Evolutionary conservation across 176 grass and related monocot genomes (phyloP).

Genomic region (Avena atlantica): DNA sequence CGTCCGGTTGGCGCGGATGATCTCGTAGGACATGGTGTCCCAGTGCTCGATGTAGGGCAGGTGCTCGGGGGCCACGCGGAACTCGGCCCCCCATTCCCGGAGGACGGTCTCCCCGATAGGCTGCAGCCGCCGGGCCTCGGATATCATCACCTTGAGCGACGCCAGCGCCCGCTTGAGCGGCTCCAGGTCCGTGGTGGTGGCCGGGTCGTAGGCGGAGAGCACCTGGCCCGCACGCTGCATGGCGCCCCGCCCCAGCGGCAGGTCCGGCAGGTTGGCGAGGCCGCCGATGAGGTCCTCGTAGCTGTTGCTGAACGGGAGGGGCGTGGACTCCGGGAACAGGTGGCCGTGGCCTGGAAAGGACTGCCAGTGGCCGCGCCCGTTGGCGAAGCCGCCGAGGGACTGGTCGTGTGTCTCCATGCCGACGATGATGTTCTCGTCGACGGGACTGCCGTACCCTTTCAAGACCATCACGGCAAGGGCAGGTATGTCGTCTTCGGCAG

Average conservation of each 20-base stretch:
- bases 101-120: neutral
- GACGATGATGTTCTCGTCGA: neutral
- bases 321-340: neutral
- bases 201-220: neutral
- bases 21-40: neutral
- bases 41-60: conserved; percentile 2
- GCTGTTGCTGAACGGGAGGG: neutral
- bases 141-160: neutral
- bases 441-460: neutral
- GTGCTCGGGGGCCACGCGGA: neutral
- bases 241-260: neutral
- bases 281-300: neutral
- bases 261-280: neutral
- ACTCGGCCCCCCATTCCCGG: neutral
- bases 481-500: neutral
- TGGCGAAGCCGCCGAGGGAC: neutral
- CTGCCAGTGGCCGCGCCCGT: neutral
- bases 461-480: neutral
- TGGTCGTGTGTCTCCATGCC: neutral
- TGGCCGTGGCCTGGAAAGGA: neutral
- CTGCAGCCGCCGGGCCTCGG: neutral
- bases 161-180: conserved; percentile 9
- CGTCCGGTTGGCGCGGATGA: neutral
- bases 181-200: neutral
- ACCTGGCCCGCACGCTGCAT: neutral